Evolutionary conservation across 2,329 filamentous ascomycete species (phyloP), one percentile per base, ranked within the genome.

Genomic region (Fusarium liriodendri): DNA sequence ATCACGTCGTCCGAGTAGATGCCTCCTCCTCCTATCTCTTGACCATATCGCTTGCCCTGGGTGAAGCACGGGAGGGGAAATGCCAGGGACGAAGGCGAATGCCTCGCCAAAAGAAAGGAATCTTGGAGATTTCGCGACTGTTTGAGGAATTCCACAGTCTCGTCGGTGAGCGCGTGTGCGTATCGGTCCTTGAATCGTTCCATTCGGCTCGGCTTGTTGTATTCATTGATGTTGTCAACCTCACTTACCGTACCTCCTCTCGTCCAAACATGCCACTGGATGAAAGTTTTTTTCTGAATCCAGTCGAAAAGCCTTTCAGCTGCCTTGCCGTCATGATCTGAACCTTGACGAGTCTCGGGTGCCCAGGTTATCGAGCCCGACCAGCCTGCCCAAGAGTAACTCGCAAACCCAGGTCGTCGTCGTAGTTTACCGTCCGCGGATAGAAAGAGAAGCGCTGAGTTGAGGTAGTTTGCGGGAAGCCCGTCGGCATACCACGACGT

Each of bases 371-470:
- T 67, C 6, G 33, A 13, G 7, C 64, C 67, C 5, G 59, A 63
- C 69, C 71, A 74, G 16, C 71, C 71, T 10, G 64, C 66, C 71
- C 71, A 74, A 9, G 71, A 74, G 54, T 67, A 74, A n/a, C 71
- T 74, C 6, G 69, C 60, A 40, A 74, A 74, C 5, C 50, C 69
- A 5, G 55, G 35, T 6, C 69, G 66, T 11, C 71, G 20, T 6
- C 55, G 52, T 4, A 71, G 4, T 1, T 25, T n/a, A 4, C 62
- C 69, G 16, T 62, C 42, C 1, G 22, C 16, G 4, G 59, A 59
- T 6, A 45, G 3, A 11, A 67, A 70, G 3, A 70, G 42, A 20
- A 70, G 32, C 3, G 55, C 52, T 3, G 32, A 20, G 5, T 70
- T 64, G 6, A 67, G 59, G 18, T 63, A 66, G 10, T 54, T 54